These are phyloP conservation scores for Arthroderma uncinatum DNA, from an alignment of 2,329 filamentous ascomycete genomes.

Conservation along the genomic window DNA sequence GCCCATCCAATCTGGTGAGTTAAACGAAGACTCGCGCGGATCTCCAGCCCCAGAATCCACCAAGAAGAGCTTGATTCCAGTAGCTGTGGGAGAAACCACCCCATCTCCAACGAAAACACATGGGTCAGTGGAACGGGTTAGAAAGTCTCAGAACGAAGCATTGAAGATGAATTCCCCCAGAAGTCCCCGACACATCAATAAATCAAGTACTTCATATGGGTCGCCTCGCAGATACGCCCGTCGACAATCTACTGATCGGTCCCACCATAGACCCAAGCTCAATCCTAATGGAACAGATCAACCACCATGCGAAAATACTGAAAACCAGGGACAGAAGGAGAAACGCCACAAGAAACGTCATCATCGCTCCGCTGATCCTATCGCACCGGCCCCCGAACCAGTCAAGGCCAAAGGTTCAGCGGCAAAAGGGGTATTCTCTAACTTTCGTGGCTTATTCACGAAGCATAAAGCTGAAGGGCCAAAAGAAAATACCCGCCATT, in stretches of 20 bases:
- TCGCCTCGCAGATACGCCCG: conserved; percentile 7
- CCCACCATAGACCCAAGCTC: conserved; percentile 7
- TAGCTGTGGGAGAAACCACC: neutral
- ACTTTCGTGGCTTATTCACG: conserved; percentile 16
- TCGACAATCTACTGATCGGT: conserved; percentile 5
- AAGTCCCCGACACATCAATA: neutral
- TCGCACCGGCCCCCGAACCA: neutral
- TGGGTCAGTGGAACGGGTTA: neutral
- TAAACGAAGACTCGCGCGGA: neutral
- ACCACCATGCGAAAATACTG: neutral
- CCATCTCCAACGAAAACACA: neutral
- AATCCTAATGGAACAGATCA: neutral
- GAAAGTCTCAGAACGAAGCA: conserved; percentile 1
- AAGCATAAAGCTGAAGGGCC: conserved; percentile 12
- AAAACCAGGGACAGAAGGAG: neutral
- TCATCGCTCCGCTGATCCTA: neutral
- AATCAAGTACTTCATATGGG: conserved; percentile 6
- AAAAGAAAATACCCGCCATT: conserved; percentile 4
- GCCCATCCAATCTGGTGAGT: neutral
- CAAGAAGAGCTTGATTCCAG: neutral
- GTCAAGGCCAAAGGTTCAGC: conserved; percentile 7
- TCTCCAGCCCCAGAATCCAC: neutral
- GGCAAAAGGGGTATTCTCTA: conserved; percentile 13
- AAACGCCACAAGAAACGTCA: conserved; percentile 3
- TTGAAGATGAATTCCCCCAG: conserved; percentile 3